Evolutionary conservation across 192 early-diverging fungal species (phyloP), one percentile per base, ranked within the genome.

Genomic region (Rhizophagus prolifer): DNA sequence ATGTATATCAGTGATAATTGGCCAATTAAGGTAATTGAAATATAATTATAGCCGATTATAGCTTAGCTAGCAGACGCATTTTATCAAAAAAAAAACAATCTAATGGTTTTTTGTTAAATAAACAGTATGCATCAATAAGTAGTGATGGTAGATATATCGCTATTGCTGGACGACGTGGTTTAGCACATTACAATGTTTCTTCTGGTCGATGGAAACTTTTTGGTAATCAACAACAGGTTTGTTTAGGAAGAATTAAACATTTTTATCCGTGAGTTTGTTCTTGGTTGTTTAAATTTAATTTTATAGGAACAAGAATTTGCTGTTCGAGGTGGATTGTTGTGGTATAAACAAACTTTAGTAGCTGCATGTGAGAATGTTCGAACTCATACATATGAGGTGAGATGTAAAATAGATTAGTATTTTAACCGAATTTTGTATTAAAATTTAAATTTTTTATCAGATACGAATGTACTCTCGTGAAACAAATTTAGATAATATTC

Each of bases 131-230:
- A 13, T 86, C 92, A 9, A 85, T 90, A 26, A 92, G 91, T 67
- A 80, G 83, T 9, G 90, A 90, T 31, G 94, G 94, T 13, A 84
- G 85, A 25, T 92, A 87, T 74, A 82, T 97, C 36, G 97, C 95
- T 0, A 89, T 97, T 71, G 94, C 97, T 12, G 97, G 97, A 1
- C 85, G 81, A 65, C 90, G 89, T 19, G 97, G 97, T 12, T 79
- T 98, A 61, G 91, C 94, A 3, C 91, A 92, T 75, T 94, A 94
- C 72, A 94, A 89, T 80, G 78, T 88, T 21, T 77, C 79, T 2
- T 90, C 92, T 4, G 87, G 89, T 31, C 80, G 89, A 76, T 98
- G 97, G 97, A 95, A 95, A 74, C 72, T 98, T 47, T 94, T 96
- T 88, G 94, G 95, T 9, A 95, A 93, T 79, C 92, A 93, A 81